Base-by-base conservation (phyloP, 2,329 filamentous ascomycete species). In the Curvularia sp. region DNA sequence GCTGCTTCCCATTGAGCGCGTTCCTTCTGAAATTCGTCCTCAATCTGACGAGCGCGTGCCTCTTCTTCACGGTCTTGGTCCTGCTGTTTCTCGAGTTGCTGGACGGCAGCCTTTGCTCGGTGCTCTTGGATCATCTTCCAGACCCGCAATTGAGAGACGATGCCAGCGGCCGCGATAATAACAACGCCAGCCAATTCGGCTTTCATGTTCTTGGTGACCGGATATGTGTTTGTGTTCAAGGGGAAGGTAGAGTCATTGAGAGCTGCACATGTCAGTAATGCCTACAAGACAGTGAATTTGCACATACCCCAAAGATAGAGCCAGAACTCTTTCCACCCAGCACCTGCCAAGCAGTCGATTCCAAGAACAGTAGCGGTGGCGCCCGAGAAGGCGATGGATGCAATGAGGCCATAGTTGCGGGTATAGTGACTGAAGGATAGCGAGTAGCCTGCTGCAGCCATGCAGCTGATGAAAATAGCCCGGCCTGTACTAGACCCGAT, bases 261-360 rank as follows among this genome's bases (percentile, higher is more conserved):
- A 45, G 80, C 85, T 87, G 61, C 19, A 15, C 7, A 19, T 45
- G 52, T 71, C 25, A 71, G 62, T 19, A 36, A 53, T 13, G 59
- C 53, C 60, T 52, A 47, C 25, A 12, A 46, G 25, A 27, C 19
- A 56, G 1, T 12, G 9, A 19, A 19, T 28, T 13, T 28, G 18
- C 15, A 74, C 83, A 76, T 74, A 86, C 84, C 81, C 94, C 94
- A 98, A 36, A 96, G 83, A 74, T 96, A 98, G 5, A 92, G 84
- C 94, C 94, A 98, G 67, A 97, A 97, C 75, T 98, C 94, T 76
- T 97, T 97, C 68, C 96, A 80, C 0, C 94, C 94, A n/a, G 93
- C 92, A 61, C 87, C 83, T 69, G 89, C 94, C 69, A 94, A 96
- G 76, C 92, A 96, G 74, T 98, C 94, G 57, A 98, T 90, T 2